Base-by-base conservation (phyloP, 176 grass and related monocot species). In the Oryza meridionalis region DNA sequence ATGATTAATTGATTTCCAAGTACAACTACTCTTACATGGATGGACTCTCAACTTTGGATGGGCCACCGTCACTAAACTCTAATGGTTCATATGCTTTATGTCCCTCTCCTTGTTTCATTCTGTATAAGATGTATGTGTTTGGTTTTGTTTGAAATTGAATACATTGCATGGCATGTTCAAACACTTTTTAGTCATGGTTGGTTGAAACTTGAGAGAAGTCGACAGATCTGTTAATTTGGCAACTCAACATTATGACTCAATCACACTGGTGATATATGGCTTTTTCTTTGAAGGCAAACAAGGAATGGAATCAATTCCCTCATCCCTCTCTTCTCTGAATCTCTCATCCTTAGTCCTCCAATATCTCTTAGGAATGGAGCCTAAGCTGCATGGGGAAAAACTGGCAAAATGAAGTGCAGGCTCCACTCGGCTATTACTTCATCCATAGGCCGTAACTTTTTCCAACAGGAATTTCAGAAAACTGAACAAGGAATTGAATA, bases 381-480 rank as follows among this genome's bases (percentile, higher is more conserved):
- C 58, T 24, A 62, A 8, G n/a, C 21, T 24, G n/a, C 58, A 62
- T 62, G 58, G 17, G 19, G 7, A 62, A 24, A 9, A 62, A 58
- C 51, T 58, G 51, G 51, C 6, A n/a, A n/a, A 59, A 62, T 62
- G 21, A 24, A 62, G 17, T 4, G 6, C 58, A 62, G 58, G n/a
- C n/a, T 62, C 6, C n/a, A 24, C 58, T 62, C n/a, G n/a, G 58
- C 21, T 62, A 62, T 11, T 24, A 62, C 9, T 62, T 24, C n/a
- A 62, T 62, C 58, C n/a, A 11, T 62, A 62, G 58, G 58, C 58
- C 1, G n/a, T 22, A 62, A 62, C 58, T 62, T 62, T 22, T 61
- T 62, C 37, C 65, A 82, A 65, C 49, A 35, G 83, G 59, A 80
- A 80, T 66, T 46, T 85, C 12, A 70, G 70, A 85, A 51, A 24